Percentiles rank a stretch among this genome's conserved stretches.
phyloP scores from a whole-genome alignment of 1,284 basidiomycete species.

The Ceratobasidium sp. region DNA sequence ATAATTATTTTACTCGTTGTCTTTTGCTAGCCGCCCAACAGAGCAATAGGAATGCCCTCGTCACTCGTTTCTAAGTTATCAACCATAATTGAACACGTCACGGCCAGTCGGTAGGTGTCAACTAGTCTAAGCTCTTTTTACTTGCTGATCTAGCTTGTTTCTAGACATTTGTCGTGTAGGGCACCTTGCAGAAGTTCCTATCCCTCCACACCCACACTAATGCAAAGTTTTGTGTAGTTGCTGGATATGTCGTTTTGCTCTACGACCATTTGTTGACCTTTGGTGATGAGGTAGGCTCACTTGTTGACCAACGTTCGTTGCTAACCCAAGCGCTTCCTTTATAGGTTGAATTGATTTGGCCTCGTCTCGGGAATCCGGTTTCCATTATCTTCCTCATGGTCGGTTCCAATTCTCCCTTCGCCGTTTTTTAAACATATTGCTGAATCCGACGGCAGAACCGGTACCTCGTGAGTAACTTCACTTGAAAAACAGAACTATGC shows the following conservation, averaged over 20 bases:
- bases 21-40: no score
- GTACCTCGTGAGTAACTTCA: conserved; percentile 4
- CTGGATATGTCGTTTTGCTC: conserved; percentile 43
- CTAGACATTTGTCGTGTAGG: conserved; percentile 26
- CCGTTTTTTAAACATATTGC: neutral
- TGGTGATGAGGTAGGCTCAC: conserved; percentile 28
- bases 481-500: no score
- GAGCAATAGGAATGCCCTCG: neutral
- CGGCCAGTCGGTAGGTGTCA: conserved; percentile 15
- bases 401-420: neutral
- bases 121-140: neutral
- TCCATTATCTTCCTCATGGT: conserved; percentile 34
- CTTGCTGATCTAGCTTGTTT: neutral
- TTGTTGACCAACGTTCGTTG: neutral
- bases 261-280: conserved; percentile 38
- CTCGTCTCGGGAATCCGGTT: conserved; percentile 1
- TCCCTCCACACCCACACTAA: no score
- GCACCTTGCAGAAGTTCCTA: no score
- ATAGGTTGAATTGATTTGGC: conserved; percentile 32
- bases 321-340: no score
- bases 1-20: no score
- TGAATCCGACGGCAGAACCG: conserved; percentile 16
- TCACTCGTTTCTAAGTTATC: neutral
- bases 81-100: conserved; percentile 11
- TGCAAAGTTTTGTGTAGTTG: conserved; percentile 8